Evolutionary conservation across 2,329 filamentous ascomycete genomes (phyloP), one percentile per base, ranked within the genome.

Genomic region (Claviceps maximensis): DNA sequence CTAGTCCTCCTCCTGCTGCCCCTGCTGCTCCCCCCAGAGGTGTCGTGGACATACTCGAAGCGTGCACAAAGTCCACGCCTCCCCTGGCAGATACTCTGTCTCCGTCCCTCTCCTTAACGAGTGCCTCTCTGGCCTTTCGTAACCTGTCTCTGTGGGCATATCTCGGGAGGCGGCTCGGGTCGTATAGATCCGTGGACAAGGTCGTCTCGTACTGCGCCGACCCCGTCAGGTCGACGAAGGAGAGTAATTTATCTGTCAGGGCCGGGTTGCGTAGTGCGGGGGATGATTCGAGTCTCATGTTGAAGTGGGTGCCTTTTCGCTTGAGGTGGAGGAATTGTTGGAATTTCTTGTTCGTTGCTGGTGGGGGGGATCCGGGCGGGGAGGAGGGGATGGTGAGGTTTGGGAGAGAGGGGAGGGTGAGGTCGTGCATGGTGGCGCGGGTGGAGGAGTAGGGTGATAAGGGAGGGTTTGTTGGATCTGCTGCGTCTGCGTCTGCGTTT

Each of bases 321-420:
- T 93, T 93, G n/a, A 91, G 75, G 47, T 80, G 74, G 0, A 91
- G 76, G 58, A 93, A 91, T 55, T 82, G 80, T 57, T 80, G 76
- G 59, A 91, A 84, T 60, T 88, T 89, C 58, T 78, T 75, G 50
- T 77, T 83, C 13, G 82, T 67, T 44, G 69, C 59, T 36, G 71
- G 63, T 0, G 73, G 69, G 12, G 79, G 79, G 2, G 79, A 78
- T 25, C 79, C 79, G 0, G 84, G 82, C 1, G 87, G 87, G 4
- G 86, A 89, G 10, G 79, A 74, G 0, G 87, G 87, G 56, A 93
- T 89, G 59, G 82, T 74, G 61, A 89, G 80, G 67, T 88, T 83
- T 1, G 87, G 82, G 4, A 83, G 68, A 2, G 80, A 74, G 2
- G 87, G 87, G 45, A 91, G 75, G 25, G 87, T 93, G 44, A 91